Percentiles rank a stretch among this genome's conserved stretches.
Evolutionary conservation across 78 protist genomes (phyloP).

Genomic region (Blattamonas nauphoetae): DNA sequence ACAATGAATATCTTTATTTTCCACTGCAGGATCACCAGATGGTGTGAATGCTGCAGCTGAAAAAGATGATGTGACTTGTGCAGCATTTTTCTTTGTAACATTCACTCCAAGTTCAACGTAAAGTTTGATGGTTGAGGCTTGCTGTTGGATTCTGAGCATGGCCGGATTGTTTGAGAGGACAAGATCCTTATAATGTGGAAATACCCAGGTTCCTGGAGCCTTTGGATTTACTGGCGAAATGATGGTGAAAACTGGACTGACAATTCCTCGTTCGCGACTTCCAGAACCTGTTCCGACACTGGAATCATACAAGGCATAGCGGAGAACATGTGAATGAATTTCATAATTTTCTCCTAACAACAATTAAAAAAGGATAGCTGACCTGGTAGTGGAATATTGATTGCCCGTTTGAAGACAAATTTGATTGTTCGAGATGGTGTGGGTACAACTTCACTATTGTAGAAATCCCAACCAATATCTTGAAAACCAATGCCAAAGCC

Average conservation of each 20-base stretch:
- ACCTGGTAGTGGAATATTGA: not conserved
- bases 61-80: not conserved
- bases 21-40: not conserved
- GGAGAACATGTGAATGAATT: not conserved
- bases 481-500: not conserved
- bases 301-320: not conserved
- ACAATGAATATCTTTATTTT: not conserved
- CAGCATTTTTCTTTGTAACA: not conserved
- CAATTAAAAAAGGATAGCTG: not conserved
- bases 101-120: not conserved
- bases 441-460: not conserved
- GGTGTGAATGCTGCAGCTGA: not conserved
- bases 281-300: not conserved
- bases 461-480: not conserved
- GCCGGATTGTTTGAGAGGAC: not conserved
- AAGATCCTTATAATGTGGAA: not conserved
- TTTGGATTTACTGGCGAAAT: not conserved
- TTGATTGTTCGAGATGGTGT: not conserved
- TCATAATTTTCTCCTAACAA: not conserved
- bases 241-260: not conserved
- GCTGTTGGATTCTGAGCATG: not conserved
- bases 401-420: not conserved
- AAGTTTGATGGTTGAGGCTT: not conserved
- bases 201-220: not conserved
- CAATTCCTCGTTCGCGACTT: not conserved